Percentiles rank a stretch among this genome's conserved stretches.
Evolutionary conservation across 176 grass and related monocot genomes (phyloP).

Genomic region (Bothriochloa decipiens): DNA sequence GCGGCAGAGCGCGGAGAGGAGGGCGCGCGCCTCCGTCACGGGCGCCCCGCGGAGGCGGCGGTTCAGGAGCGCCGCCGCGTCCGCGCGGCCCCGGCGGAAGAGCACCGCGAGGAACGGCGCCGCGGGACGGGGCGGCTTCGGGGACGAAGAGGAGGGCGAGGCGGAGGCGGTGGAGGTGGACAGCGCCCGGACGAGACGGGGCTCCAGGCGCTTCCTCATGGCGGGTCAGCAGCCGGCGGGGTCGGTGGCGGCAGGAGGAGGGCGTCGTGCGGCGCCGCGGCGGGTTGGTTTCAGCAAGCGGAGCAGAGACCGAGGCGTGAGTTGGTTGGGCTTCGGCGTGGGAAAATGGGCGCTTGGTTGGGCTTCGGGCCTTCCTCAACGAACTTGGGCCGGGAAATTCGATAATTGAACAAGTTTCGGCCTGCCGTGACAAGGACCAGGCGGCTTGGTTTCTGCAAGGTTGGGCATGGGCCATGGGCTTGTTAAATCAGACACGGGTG

Average conservation of each 20-base stretch:
- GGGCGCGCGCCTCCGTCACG: background rate
- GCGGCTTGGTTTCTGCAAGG: background rate
- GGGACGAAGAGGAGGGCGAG: background rate
- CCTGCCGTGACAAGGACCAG: background rate
- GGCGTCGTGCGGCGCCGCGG: background rate
- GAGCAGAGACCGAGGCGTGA: background rate
- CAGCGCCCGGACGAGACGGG: constrained; percentile 22
- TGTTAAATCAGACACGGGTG: background rate
- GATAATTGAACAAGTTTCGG: background rate
- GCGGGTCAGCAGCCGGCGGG: background rate
- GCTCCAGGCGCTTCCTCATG: constrained; percentile 28
- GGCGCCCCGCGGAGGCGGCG: constrained; percentile 41
- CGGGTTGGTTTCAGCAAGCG: too few species aligned
- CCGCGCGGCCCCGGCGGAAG: constrained; percentile 36
- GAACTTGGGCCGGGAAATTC: background rate
- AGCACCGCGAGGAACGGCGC: constrained; percentile 43
- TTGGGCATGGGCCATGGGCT: background rate
- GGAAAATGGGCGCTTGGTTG: background rate
- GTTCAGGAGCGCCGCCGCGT: constrained; percentile 43
- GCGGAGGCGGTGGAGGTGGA: background rate
- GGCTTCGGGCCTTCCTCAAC: background rate
- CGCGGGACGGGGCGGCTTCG: background rate
- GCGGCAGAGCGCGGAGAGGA: constrained; percentile 54
- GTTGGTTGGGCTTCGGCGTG: background rate
- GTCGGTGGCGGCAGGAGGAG: background rate